Evolutionary conservation across 768 basidiomycete genomes (phyloP).

Genomic region (Baorangia bicolor): DNA sequence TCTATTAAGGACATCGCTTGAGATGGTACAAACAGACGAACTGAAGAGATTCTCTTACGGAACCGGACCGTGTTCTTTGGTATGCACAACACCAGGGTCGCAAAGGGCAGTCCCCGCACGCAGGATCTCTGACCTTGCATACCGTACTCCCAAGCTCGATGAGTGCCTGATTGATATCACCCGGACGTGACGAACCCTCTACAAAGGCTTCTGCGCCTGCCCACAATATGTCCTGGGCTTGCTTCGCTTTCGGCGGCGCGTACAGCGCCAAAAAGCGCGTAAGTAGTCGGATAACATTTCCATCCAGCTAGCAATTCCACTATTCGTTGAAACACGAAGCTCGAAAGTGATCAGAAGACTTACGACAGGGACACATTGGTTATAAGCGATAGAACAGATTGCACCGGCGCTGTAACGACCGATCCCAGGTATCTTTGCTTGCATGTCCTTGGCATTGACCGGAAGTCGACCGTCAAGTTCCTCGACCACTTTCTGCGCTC

Average conservation of each 20-base stretch:
- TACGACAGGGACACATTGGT: conserved; percentile 80
- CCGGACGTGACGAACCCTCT: conserved; percentile 51
- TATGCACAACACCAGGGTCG: conserved; percentile 69
- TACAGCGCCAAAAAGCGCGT: conserved; percentile 82
- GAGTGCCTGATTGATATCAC: conserved; percentile 89
- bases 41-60: conserved; percentile 6
- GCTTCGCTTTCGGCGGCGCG: conserved; percentile 77
- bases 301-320: conserved; percentile 63
- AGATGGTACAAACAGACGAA: not conserved
- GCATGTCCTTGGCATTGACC: conserved; percentile 75
- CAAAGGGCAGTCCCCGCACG: conserved; percentile 73
- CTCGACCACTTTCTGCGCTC: conserved; percentile 76
- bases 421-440: conserved; percentile 81
- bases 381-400: conserved; percentile 86
- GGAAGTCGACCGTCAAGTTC: conserved; percentile 73
- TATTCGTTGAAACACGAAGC: not conserved
- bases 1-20: not conserved
- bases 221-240: conserved; percentile 83
- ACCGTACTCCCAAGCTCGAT: conserved; percentile 95
- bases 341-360: conserved; percentile 31
- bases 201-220: conserved; percentile 71
- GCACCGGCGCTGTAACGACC: conserved; percentile 88
- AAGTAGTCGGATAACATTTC: conserved; percentile 85
- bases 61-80: conserved; percentile 11
- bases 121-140: conserved; percentile 82